Percentiles rank a stretch among this genome's conserved stretches.
Conservation (phyloP, 805 yeast species). For the Sugiyamaella valdiviana region DNA sequence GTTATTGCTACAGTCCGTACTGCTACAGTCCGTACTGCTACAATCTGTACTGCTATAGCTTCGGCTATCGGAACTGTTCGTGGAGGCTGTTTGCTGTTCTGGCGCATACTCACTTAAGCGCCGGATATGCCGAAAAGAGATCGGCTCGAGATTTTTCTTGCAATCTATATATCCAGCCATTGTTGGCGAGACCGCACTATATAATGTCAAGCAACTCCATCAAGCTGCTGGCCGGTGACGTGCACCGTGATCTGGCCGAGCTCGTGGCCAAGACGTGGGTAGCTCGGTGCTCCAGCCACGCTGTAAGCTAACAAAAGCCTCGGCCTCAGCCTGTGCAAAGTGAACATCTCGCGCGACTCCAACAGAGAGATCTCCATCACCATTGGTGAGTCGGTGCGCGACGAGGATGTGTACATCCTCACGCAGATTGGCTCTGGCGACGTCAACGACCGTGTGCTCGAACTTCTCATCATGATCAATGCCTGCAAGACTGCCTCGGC, state of each 20-base stretch:
- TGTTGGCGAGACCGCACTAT: too few species aligned
- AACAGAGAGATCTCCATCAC: conserved; percentile 83
- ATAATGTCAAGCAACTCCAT: conserved; percentile 46
- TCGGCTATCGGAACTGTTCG: too few species aligned
- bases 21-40: too few species aligned
- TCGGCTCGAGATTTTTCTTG: too few species aligned
- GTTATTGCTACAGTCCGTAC: too few species aligned
- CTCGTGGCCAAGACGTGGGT: conserved; percentile 50
- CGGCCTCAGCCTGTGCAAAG: conserved; percentile 61
- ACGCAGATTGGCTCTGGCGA: conserved; percentile 79
- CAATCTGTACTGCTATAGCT: too few species aligned
- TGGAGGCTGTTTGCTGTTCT: too few species aligned
- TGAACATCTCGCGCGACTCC: conserved; percentile 76
- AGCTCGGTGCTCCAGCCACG: neutral
- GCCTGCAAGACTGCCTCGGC: conserved; percentile 96
- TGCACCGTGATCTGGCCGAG: conserved; percentile 76
- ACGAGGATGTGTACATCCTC: conserved; percentile 55
- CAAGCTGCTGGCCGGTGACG: conserved; percentile 48
- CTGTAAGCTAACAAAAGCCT: conserved; percentile 33
- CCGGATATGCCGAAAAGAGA: too few species aligned
- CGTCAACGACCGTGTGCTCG: conserved; percentile 82
- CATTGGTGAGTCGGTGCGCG: conserved; percentile 86
- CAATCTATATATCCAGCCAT: too few species aligned
- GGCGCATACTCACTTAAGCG: too few species aligned
- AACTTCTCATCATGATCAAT: conserved; percentile 80